Percentiles rank a stretch among this genome's conserved stretches.
phyloP scores from a whole-genome alignment of 352 stramenopile genomes.

The Thalassiosira ordinaria region DNA sequence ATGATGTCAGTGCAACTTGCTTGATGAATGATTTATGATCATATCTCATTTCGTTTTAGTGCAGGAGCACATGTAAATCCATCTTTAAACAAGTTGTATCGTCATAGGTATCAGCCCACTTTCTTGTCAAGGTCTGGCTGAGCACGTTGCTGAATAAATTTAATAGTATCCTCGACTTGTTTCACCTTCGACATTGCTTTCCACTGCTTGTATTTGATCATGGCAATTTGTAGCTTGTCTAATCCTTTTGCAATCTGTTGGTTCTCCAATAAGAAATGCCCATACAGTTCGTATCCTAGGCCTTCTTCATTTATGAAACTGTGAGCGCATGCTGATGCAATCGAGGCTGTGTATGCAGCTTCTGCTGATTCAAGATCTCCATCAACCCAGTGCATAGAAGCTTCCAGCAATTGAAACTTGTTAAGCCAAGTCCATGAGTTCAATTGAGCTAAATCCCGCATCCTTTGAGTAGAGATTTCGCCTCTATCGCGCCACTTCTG shows the following conservation, averaged over 20 bases:
- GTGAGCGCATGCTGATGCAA: conserved; percentile 35
- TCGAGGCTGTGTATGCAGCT: conserved; percentile 26
- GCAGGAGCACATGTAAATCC: too few relatives aligned
- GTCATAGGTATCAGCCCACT: too few relatives aligned
- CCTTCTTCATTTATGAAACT: conserved; percentile 44
- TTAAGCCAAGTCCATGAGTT: conserved; percentile 30
- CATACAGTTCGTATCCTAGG: conserved; percentile 45
- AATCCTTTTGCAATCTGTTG: not conserved
- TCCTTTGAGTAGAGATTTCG: not conserved
- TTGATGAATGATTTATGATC: too few relatives aligned
- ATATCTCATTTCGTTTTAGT: too few relatives aligned
- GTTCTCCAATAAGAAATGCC: conserved; percentile 29
- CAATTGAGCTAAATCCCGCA: not conserved
- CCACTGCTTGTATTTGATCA: conserved; percentile 25
- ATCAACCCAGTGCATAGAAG: conserved; percentile 38
- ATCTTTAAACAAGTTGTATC: too few relatives aligned
- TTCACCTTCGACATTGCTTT: conserved; percentile 32
- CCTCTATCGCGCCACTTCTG: conserved; percentile 3
- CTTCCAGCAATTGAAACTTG: conserved; percentile 33
- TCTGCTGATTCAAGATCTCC: conserved; percentile 31
- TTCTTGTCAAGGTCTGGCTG: too few relatives aligned
- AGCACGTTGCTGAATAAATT: too few relatives aligned
- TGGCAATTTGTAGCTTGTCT: conserved; percentile 5
- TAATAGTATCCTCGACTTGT: too few relatives aligned
- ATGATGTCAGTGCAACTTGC: too few relatives aligned